Evolutionary conservation across 805 yeast genomes (phyloP), one percentile per base, ranked within the genome.

Genomic region (Teunomyces gatunensis): DNA sequence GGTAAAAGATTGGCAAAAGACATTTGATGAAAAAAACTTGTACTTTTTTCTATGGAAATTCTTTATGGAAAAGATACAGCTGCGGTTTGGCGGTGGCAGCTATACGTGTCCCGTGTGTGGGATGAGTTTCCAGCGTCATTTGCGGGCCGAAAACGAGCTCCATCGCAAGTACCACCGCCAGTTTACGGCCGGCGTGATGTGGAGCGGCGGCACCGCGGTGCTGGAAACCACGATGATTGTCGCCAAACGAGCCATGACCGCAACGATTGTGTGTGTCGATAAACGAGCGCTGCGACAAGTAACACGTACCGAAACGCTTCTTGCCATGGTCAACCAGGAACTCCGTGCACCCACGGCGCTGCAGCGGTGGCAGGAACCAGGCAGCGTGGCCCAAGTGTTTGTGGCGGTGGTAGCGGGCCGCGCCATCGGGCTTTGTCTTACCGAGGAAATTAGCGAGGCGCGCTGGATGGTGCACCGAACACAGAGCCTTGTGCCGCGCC

Each of bases 1-100:
- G 97, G 96, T 23, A 92, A 74, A 36, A 88, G 67, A 56, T 85
- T 79, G 11, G 71, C 75, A 58, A 62, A 70, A 11, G 40, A 37
- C 29, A 25, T 21, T 21, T 4, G 33, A n/a, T n/a, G 15, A 30
- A 30, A 6, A 30, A 30, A 13, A 30, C n/a, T n/a, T n/a, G n/a
- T n/a, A 30, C 6, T n/a, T 36, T 4, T 6, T 11, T 18, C 10
- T 15, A 34, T 34, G 18, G 15, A 34, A 17, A 13, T 15, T 34
- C 37, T n/a, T 15, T 10, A 30, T 20, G 18, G n/a, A 18, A 25
- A 32, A n/a, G 32, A 23, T 17, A 17, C 33, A 39, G 42, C 42
- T 25, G 42, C 42, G 33, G 21, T 28, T 25, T 13, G 32, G 21
- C 23, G 23, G 37, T 15, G 18, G 18, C 17, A 20, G 28, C n/a